Base-by-base conservation (phyloP, 208 protist genomes). In the Trypanosoma rangeli region DNA sequence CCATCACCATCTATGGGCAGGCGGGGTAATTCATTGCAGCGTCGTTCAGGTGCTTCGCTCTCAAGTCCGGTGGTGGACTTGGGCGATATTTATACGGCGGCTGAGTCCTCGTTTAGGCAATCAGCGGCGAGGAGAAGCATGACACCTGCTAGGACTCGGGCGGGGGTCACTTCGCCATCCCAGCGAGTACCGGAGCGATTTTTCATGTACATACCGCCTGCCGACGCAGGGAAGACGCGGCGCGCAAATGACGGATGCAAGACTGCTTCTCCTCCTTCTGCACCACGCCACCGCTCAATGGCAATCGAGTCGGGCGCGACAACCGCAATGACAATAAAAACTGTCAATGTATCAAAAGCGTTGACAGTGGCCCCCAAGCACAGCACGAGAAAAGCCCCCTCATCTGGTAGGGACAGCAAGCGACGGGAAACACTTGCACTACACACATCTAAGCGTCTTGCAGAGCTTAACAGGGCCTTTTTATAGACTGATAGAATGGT, bases 191-290 rank as follows among this genome's bases (percentile, higher is more conserved):
- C 78, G 12, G 52, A 54, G n/a, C 61, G 69, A 37, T 79, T 79
- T 53, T 54, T 68, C 60, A 83, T 83, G 78, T 83, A 83, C 60
- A 42, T 54, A 35, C 59, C 76, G 28, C 57, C 55, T 58, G 28
- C 60, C 46, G 69, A 13, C 46, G 5, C 33, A 42, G 52, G 39
- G 0, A 64, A 35, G 9, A 48, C 49, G 46, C 42, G 35, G 50
- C 13, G 53, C 20, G 29, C 44, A 5, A 59, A 26, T 22, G 37
- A 50, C 20, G 13, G 44, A 0, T 35, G 37, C 13, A 49, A 10
- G 56, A 71, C 3, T 75, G 73, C 9, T 53, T 61, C 39, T 1
- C 13, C 8, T 53, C 3, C 20, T 18, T 1, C 54, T 54, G 64
- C 53, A 10, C 53, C 54, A 54, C 53, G n/a, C 15, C 16, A 53